These are phyloP conservation scores for Barnettozyma siamensis DNA, from an alignment of 805 yeast species.

Conservation along the genomic window DNA sequence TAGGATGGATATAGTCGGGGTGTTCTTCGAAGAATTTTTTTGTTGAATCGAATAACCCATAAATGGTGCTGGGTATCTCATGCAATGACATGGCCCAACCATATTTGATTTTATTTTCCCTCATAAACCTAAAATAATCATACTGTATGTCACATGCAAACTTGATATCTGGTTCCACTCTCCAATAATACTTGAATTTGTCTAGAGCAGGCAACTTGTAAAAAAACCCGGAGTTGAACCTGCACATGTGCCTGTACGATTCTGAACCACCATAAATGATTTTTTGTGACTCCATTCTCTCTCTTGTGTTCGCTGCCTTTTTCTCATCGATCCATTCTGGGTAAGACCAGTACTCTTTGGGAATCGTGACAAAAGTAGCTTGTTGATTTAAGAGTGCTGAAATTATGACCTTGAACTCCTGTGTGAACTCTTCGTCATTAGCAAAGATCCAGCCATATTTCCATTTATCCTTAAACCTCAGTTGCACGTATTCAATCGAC, in stretches of 20 bases:
- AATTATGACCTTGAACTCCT: constrained; percentile 73
- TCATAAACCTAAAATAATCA: constrained; percentile 79
- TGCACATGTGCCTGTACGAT: constrained; percentile 86
- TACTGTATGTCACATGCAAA: constrained; percentile 78
- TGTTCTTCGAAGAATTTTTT: constrained; percentile 48
- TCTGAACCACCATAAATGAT: constrained; percentile 62
- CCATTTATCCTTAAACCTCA: constrained; percentile 67
- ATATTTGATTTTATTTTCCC: constrained; percentile 66
- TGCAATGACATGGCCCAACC: constrained; percentile 76
- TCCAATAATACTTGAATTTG: constrained; percentile 89
- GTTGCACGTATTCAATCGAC: constrained; percentile 59
- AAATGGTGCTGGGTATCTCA: constrained; percentile 67
- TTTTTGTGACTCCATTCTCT: constrained; percentile 72
- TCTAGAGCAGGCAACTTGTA: constrained; percentile 68
- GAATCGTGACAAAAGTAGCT: constrained; percentile 72
- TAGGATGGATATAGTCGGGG: constrained; percentile 41
- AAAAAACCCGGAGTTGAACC: constrained; percentile 87
- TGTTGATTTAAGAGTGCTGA: constrained; percentile 65
- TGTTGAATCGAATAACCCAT: constrained; percentile 72
- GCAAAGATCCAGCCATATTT: constrained; percentile 94
- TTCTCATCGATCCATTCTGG: constrained; percentile 78
- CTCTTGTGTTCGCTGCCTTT: constrained; percentile 65
- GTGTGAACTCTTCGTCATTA: constrained; percentile 80
- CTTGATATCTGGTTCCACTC: constrained; percentile 84
- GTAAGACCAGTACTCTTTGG: constrained; percentile 79